Evolutionary conservation across 495 filamentous ascomycete genomes (phyloP).

Genomic region (Aspergillus asperescens): DNA sequence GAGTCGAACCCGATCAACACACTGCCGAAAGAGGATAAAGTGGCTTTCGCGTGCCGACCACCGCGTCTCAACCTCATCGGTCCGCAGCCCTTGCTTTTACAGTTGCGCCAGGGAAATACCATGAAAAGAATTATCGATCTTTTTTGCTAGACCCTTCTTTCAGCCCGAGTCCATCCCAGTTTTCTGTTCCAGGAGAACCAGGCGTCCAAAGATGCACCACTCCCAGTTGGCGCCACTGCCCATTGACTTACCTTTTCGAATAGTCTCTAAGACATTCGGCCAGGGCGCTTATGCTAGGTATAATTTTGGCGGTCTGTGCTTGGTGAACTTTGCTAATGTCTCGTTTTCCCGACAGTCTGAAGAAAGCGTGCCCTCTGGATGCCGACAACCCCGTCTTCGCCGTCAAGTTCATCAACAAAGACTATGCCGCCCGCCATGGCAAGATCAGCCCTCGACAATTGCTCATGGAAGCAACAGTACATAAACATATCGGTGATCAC

Average conservation of each 20-base stretch:
- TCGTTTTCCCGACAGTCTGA: slow-evolving; percentile 60
- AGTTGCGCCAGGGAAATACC: background rate
- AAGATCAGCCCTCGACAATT: slow-evolving; percentile 85
- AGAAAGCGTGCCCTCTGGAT: slow-evolving; percentile 78
- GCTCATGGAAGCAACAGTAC: slow-evolving; percentile 79
- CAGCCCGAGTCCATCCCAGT: background rate
- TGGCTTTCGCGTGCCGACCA: slow-evolving; percentile 31
- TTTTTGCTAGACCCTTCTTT: background rate
- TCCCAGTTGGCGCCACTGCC: slow-evolving; percentile 88
- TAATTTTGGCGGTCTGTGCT: slow-evolving; percentile 24
- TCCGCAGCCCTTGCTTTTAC: slow-evolving; percentile 16
- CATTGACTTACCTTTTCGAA: slow-evolving; percentile 79
- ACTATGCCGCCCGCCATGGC: slow-evolving; percentile 82
- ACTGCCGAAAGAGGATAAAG: slow-evolving; percentile 46
- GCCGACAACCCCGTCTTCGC: slow-evolving; percentile 75
- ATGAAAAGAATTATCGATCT: background rate
- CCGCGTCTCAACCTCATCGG: slow-evolving; percentile 24
- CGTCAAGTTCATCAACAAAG: slow-evolving; percentile 98
- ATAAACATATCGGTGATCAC: slow-evolving; percentile 81
- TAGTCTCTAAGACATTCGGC: slow-evolving; percentile 94
- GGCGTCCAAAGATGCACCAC: slow-evolving; percentile 50
- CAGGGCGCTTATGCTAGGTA: slow-evolving; percentile 96
- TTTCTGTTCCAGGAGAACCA: background rate
- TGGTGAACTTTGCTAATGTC: slow-evolving; percentile 6
- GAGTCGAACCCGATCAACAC: slow-evolving; percentile 28